These are phyloP conservation scores for Emericellopsis atlantica DNA, from an alignment of 2,329 filamentous ascomycete species.

Conservation along the genomic window DNA sequence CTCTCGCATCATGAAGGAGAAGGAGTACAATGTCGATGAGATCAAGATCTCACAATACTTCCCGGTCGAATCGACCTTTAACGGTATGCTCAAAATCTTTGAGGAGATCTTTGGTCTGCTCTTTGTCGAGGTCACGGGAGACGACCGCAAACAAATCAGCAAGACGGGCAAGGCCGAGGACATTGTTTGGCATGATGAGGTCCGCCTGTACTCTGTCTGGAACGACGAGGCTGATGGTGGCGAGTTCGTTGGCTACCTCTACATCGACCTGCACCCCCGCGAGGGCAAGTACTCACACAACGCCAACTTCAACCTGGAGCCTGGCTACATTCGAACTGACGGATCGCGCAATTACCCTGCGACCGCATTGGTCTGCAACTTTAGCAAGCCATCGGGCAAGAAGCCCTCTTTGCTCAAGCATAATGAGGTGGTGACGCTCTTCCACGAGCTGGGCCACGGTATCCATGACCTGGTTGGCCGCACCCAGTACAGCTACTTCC, in stretches of 20 bases:
- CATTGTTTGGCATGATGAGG: conserved; percentile 72
- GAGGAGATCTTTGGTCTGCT: conserved; percentile 70
- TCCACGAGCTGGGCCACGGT: conserved; percentile 64
- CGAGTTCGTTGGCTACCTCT: conserved; percentile 70
- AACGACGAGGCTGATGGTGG: conserved; percentile 59
- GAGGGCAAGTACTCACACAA: conserved; percentile 77
- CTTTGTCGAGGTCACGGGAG: conserved; percentile 59
- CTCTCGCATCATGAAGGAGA: conserved; percentile 67
- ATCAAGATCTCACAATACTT: conserved; percentile 76
- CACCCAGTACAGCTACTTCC: conserved; percentile 51
- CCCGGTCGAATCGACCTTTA: conserved; percentile 60
- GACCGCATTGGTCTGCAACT: conserved; percentile 75
- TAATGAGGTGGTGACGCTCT: conserved; percentile 70
- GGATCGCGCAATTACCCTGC: conserved; percentile 64
- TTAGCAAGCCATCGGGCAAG: conserved; percentile 64
- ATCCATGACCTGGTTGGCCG: conserved; percentile 57
- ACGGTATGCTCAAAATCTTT: conserved; percentile 72
- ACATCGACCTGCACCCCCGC: conserved; percentile 69
- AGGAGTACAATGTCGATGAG: conserved; percentile 70
- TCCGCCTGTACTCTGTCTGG: conserved; percentile 76
- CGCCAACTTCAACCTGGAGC: conserved; percentile 73
- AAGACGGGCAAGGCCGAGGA: conserved; percentile 57
- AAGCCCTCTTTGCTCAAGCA: conserved; percentile 75
- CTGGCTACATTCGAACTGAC: conserved; percentile 53
- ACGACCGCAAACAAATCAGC: conserved; percentile 52